Base-by-base conservation (phyloP, 2,329 filamentous ascomycete genomes). In the Colletotrichum spaethianum region DNA sequence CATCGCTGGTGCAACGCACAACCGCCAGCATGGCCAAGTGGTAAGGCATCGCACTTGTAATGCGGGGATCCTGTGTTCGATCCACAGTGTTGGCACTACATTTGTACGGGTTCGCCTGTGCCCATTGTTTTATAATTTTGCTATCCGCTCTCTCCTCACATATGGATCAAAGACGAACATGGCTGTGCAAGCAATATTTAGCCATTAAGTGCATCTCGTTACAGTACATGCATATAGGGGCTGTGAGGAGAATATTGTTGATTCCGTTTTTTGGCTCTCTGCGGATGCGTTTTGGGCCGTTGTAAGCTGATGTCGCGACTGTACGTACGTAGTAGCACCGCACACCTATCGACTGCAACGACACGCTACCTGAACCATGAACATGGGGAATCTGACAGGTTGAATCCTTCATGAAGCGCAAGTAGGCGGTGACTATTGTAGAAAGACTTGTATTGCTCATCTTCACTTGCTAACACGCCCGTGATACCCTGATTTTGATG, bases 11-110 rank as follows among this genome's bases (percentile, higher is more conserved):
- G 46, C 33, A 63, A n/a, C 23, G 44, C n/a, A 63, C 18, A 52
- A 6, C 44, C 33, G 78, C 78, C 75, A 77, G 75, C 74, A 76
- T 80, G 76, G 77, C 78, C 77, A 77, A 80, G 77, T 77, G 77
- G 79, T 79, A 80, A 79, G 78, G 78, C 78, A 78, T 79, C 77
- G 78, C 77, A 79, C 78, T 80, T 76, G 78, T 80, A 79, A 80
- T 79, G 76, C 77, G 76, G 78, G 78, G 78, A 79, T 79, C 78
- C 75, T 76, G 75, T 74, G 78, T 80, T 80, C 79, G 76, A 79
- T 75, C 79, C 78, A 75, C 76, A 76, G 74, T 77, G 77, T 76
- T 79, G 76, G 79, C 79, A 77, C 1, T 33, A 5, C 23, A n/a
- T 0, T 6, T 20, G 7, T 23, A 28, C 3, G 23, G 23, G 20